phyloP scores from a whole-genome alignment of 148 eudicot species.

The Cornus kousa region DNA sequence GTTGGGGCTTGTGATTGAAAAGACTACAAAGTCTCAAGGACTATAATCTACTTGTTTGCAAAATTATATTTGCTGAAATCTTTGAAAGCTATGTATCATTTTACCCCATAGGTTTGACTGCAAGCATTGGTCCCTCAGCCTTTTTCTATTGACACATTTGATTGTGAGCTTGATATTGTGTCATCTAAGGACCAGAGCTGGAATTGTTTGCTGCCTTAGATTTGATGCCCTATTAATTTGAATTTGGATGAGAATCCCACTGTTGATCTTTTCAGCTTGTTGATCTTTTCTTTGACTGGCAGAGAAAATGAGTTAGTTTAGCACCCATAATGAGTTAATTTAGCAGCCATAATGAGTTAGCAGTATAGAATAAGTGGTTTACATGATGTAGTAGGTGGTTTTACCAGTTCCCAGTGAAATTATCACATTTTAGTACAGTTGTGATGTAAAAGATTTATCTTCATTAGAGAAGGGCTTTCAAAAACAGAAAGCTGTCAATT shows the following conservation, averaged over 20 bases:
- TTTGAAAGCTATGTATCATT: too few species aligned
- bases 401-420: background rate
- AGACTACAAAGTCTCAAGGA: background rate
- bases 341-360: background rate
- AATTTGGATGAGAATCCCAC: background rate
- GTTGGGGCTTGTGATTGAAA: background rate
- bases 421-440: background rate
- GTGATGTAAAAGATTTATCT: background rate
- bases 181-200: background rate
- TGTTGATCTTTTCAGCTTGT: background rate
- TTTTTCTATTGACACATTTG: background rate
- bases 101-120: background rate
- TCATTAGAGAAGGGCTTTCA: background rate
- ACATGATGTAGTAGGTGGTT: too few species aligned
- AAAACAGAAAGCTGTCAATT: background rate
- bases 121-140: background rate
- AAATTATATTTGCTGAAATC: too few species aligned
- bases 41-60: background rate
- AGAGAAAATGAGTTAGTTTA: background rate
- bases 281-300: background rate
- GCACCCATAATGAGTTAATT: background rate
- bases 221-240: background rate
- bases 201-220: background rate
- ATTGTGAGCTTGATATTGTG: background rate
- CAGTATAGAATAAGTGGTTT: too few species aligned